Evolutionary conservation across 2,329 filamentous ascomycete species (phyloP).

Genomic region (Cladorrhinum sp.): DNA sequence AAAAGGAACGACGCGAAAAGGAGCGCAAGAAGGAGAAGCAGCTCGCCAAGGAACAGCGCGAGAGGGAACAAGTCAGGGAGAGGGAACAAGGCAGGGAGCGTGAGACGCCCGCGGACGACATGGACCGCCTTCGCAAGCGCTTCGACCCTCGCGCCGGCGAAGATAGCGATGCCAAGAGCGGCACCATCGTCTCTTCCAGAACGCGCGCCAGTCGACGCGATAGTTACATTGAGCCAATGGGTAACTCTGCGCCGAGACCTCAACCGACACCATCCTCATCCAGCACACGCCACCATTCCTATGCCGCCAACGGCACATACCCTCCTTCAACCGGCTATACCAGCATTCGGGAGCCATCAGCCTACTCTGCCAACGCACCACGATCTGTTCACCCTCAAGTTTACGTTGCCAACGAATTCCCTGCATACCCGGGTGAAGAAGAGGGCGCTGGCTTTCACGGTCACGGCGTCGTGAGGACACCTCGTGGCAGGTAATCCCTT

Average conservation of each 20-base stretch:
- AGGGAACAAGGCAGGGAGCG: constrained; percentile 15
- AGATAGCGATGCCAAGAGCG: constrained; percentile 30
- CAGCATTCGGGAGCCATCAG: constrained; percentile 21
- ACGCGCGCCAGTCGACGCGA: constrained; percentile 25
- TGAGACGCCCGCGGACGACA: constrained; percentile 20
- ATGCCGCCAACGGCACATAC: constrained; percentile 13
- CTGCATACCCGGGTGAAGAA: constrained; percentile 13
- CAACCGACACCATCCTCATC: constrained; percentile 12
- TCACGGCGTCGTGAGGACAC: constrained; percentile 13
- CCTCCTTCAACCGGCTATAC: constrained; percentile 14
- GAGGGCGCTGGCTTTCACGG: constrained; percentile 25
- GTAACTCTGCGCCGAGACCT: constrained; percentile 25
- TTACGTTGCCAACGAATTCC: constrained; percentile 20
- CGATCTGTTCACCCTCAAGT: constrained; percentile 25
- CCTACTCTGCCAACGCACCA: constrained; percentile 14
- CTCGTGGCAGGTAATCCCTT: constrained; percentile 16
- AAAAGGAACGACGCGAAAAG: constrained; percentile 18
- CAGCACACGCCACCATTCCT: constrained; percentile 14
- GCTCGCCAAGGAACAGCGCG: constrained; percentile 15
- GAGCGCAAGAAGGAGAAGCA: constrained; percentile 19
- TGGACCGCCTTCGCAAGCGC: constrained; percentile 31
- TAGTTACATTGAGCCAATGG: constrained; percentile 33
- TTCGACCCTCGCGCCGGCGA: constrained; percentile 29
- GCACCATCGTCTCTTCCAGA: constrained; percentile 24
- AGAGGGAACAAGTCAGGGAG: constrained; percentile 16